Evolutionary conservation across 129 eudicot species (phyloP), one percentile per base, ranked within the genome.

Genomic region (Helianthus tuberosus): DNA sequence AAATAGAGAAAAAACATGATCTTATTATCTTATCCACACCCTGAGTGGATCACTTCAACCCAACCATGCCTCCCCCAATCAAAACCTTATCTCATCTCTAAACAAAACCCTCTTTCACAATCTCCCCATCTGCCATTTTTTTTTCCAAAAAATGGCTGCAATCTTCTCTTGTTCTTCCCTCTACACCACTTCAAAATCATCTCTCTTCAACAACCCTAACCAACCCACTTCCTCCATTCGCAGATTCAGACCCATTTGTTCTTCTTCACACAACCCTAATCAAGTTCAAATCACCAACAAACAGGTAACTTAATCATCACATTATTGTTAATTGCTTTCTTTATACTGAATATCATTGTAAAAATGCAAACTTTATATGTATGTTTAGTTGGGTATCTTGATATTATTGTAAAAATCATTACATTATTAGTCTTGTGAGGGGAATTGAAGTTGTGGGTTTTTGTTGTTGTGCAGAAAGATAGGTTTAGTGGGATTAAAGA

Each of bases 401-500:
- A 20, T 20, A 20, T 20, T 20, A 20, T 20, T 20, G 23, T 20
- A 20, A 20, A 20, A 20, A 20, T 20, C 23, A 20, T 20, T 20
- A 20, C 23, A 20, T 20, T 20, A 20, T 20, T 20, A 20, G 23
- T 20, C 23, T 20, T 20, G 23, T 20, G 23, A 20, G 23, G 23
- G 23, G 23, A 20, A 20, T 20, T 59, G 17, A 68, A 6, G 12
- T 59, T 71, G 27, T 71, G 27, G 58, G 29, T 48, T 3, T 51
- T 52, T 68, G 17, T 15, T 8, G n/a, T 64, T 74, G 71, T 60
- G 77, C 98, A 93, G 98, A 88, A 76, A 77, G 85, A 81, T 80
- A 51, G 84, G 83, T 81, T 81, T 5, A 79, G 81, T 36, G 82
- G 87, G 52, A 47, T 90, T 43, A 91, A 91, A 81, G 89, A 90